Evolutionary conservation across 2,329 filamentous ascomycete genomes (phyloP), one percentile per base, ranked within the genome.

Genomic region (Fusarium mangiferae): DNA sequence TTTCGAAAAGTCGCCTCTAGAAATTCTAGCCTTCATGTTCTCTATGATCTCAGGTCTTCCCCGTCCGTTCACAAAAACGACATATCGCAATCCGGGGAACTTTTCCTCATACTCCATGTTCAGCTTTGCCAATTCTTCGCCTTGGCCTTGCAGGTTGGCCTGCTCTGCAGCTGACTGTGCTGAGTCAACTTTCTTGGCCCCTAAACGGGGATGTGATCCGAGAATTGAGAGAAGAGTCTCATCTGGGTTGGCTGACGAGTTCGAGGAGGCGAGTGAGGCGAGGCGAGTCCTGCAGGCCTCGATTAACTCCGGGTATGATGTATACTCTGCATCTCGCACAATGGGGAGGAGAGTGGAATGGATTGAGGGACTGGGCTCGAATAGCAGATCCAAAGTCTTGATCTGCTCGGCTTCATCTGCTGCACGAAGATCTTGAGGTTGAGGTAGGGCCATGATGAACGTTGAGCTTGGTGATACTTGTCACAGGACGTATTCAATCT

Each of bases 1-100:
- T 22, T 85, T 85, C 30, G 86, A 82, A 58, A 91, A 85, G 80
- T 96, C 89, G 3, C 88, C 90, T 59, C 91, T 85, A 22, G 87
- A 88, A 78, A 98, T 97, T 59, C 95, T 87, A 59, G 83, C 81
- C 71, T 88, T 88, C 93, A 98, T 97, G 78, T 98, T 91, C 71
- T 90, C 86, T 92, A 98, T 94, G 62, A 98, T 92, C 70, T 90
- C 89, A 4, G 89, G 87, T 64, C 94, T 87, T 45, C 89, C 87
- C 52, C 95, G 88, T 2, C 94, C 94, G 80, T 97, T 95, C 63
- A 98, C 96, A 81, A 98, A 98, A 24, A 96, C 93, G 79, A 98
- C 94, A 85, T 97, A 98, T 82, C 92, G 88, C 80, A 98, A 81
- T 0, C 95, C 94, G 0, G 94, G 94, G 81, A 96, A 98, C 63